These are phyloP conservation scores for barley (Hordeum vulgare) DNA, from an alignment of 176 grass and related monocot species.

Conservation along the genomic window DNA sequence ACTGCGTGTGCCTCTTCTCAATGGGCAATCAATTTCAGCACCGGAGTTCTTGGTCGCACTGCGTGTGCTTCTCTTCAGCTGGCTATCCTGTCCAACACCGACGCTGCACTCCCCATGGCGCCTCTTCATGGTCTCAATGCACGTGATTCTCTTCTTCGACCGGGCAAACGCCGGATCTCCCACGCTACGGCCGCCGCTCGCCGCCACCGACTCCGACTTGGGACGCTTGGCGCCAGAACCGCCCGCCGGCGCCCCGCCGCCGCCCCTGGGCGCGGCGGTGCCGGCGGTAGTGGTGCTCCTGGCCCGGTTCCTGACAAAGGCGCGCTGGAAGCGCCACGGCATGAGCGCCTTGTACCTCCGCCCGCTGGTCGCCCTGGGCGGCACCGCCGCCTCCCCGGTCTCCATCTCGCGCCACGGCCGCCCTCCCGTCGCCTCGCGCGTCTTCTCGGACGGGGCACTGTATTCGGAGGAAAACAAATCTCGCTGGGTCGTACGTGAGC, in stretches of 20 bases:
- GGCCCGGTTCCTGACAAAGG: slow-evolving; percentile 14
- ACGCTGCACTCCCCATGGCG: not conserved
- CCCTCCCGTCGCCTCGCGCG: too few relatives aligned
- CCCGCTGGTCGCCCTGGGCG: not conserved
- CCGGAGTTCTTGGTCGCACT: not conserved
- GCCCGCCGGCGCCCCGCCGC: not conserved
- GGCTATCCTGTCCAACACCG: not conserved
- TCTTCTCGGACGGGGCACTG: not conserved
- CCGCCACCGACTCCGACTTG: not conserved
- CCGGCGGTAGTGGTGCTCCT: not conserved
- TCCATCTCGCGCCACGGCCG: slow-evolving; percentile 20
- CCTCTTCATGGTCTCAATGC: not conserved
- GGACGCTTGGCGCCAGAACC: not conserved
- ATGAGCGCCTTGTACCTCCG: slow-evolving; percentile 31
- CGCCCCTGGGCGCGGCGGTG: not conserved
- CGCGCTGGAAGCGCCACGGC: slow-evolving; percentile 40
- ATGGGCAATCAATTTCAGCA: not conserved
- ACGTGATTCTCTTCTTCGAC: not conserved
- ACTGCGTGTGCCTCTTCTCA: not conserved
- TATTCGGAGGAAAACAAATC: not conserved
- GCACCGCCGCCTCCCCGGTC: not conserved
- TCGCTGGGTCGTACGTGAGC: slow-evolving; percentile 2
- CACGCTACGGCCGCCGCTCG: not conserved
- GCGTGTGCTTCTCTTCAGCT: not conserved
- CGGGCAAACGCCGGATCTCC: not conserved